phyloP scores from a whole-genome alignment of 177 flowering plant species.

The Tripterygium wilfordii region DNA sequence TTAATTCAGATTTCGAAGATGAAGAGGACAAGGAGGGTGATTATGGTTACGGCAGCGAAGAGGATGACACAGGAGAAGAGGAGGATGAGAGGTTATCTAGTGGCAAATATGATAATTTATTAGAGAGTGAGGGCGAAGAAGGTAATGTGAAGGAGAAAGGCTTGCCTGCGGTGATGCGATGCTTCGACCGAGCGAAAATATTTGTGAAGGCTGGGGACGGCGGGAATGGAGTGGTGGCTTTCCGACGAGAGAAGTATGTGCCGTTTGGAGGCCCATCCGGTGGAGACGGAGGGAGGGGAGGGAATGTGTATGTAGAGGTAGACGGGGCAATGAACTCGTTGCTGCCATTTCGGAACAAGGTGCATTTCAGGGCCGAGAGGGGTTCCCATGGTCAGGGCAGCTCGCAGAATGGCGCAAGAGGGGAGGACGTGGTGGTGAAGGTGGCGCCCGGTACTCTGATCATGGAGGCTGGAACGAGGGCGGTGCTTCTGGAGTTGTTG shows the following conservation, averaged over 20 bases:
- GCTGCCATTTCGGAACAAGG: constrained; percentile 69
- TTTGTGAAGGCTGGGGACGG: constrained; percentile 86
- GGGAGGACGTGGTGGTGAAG: constrained; percentile 85
- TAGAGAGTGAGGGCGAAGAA: constrained; percentile 8
- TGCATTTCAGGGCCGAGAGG: constrained; percentile 90
- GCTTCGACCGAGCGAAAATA: constrained; percentile 85
- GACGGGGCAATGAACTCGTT: constrained; percentile 89
- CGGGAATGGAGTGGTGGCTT: constrained; percentile 94
- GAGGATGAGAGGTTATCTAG: constrained; percentile 9
- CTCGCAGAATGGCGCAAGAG: constrained; percentile 66
- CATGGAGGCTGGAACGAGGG: constrained; percentile 49
- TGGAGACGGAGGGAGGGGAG: constrained; percentile 95
- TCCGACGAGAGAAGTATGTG: constrained; percentile 84
- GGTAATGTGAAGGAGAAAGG: constrained; percentile 66
- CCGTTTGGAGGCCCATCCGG: constrained; percentile 96
- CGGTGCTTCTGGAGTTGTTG: constrained; percentile 71
- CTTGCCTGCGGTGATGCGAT: constrained; percentile 94
- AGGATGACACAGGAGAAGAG: constrained; percentile 5
- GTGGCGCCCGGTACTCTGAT: constrained; percentile 93
- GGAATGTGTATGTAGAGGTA: constrained; percentile 83
- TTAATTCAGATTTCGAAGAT: constrained; percentile 10
- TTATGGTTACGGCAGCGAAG: constrained; percentile 11
- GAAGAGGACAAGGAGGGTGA: constrained; percentile 15
- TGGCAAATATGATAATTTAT: constrained; percentile 4
- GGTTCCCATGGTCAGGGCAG: constrained; percentile 83